phyloP scores from a whole-genome alignment of 2,329 filamentous ascomycete genomes.

The Claviceps sp. region DNA sequence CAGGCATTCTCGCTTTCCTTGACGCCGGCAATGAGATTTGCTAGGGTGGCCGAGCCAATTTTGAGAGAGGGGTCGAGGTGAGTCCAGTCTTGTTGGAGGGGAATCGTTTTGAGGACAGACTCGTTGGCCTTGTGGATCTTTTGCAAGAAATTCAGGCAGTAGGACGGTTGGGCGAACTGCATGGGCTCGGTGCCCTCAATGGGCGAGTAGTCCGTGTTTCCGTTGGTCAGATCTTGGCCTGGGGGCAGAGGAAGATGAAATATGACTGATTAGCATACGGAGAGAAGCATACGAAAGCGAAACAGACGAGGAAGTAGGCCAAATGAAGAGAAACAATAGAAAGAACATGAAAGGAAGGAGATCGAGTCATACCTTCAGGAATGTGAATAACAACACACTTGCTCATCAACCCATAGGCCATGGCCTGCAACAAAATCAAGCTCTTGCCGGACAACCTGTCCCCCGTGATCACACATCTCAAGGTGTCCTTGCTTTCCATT shows the following conservation, averaged over 20 bases:
- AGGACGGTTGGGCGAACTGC: conserved; percentile 66
- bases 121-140: conserved; percentile 62
- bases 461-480: conserved; percentile 59
- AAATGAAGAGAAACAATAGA: not conserved
- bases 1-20: conserved; percentile 67
- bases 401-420: conserved; percentile 68
- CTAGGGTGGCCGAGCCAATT: conserved; percentile 48
- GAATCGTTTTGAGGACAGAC: conserved; percentile 41
- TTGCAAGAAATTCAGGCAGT: conserved; percentile 60
- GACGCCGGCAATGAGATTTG: conserved; percentile 55
- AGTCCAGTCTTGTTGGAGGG: conserved; percentile 30
- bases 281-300: not conserved
- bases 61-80: conserved; percentile 25
- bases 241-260: not conserved
- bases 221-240: conserved; percentile 69
- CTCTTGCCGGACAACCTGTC: conserved; percentile 73
- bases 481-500: conserved; percentile 35
- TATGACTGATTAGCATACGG: not conserved
- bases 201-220: conserved; percentile 66
- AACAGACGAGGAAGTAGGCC: not conserved
- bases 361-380: conserved; percentile 57
- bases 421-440: conserved; percentile 68
- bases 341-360: not conserved
- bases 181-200: conserved; percentile 43
- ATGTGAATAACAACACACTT: conserved; percentile 82